These are phyloP conservation scores for Chamaecyparis obtusa DNA, from an alignment of 75 land plant species.

Conservation along the genomic window DNA sequence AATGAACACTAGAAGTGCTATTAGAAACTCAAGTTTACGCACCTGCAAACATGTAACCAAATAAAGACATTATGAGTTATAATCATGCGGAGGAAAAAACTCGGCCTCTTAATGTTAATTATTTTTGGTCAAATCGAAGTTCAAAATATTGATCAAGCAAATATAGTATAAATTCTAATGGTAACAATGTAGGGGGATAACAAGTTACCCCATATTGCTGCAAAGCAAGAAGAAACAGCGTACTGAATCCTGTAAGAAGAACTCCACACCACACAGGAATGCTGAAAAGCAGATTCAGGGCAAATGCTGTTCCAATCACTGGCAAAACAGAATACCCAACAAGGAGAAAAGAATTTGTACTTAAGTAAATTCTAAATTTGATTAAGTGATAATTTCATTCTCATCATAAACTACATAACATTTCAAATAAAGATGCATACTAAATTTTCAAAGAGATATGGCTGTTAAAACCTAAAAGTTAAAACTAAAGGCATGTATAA, in stretches of 20 bases:
- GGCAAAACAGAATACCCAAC: conserved; percentile 3
- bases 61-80: neutral
- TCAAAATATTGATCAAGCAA: neutral
- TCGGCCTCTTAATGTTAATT: neutral
- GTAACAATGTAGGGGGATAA: neutral
- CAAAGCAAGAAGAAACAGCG: conserved; percentile 68
- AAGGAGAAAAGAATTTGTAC: neutral
- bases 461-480: neutral
- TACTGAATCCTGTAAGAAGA: conserved; percentile 75
- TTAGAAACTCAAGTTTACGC: conserved; percentile 79
- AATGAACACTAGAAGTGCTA: conserved; percentile 64
- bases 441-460: neutral
- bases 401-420: neutral
- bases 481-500: neutral
- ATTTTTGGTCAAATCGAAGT: neutral
- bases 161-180: conserved; percentile 2
- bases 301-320: conserved; percentile 91
- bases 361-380: neutral
- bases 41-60: conserved; percentile 38
- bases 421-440: neutral
- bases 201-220: conserved; percentile 76
- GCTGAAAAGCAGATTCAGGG: conserved; percentile 80
- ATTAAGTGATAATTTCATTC: neutral
- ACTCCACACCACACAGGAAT: conserved; percentile 90
- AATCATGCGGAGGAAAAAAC: neutral